Conservation (phyloP, 176 grass and related monocot species). For the Saccharum spontaneum region DNA sequence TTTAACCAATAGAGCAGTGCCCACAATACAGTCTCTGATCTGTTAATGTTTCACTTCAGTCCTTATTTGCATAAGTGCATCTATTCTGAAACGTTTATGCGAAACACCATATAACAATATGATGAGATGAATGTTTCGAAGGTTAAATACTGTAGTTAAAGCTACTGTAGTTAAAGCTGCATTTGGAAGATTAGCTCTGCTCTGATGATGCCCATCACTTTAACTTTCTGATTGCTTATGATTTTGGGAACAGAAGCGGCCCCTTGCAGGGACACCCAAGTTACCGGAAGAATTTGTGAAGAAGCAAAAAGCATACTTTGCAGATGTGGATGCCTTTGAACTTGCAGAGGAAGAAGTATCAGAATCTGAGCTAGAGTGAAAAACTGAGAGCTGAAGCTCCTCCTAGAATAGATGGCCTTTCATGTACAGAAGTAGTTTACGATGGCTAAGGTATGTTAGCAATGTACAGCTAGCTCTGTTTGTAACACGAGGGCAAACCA, state of each 20-base stretch:
- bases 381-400: neutral
- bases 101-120: neutral
- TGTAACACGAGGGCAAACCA: neutral
- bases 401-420: neutral
- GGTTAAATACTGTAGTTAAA: neutral
- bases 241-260: slow-evolving; percentile 31
- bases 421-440: slow-evolving; percentile 17
- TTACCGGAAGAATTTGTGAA: slow-evolving; percentile 54
- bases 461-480: neutral
- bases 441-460: neutral
- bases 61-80: neutral
- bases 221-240: neutral
- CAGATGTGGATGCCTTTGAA: slow-evolving; percentile 54
- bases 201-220: neutral
- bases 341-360: slow-evolving; percentile 50
- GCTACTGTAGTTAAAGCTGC: neutral
- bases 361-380: slow-evolving; percentile 42
- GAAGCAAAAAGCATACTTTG: slow-evolving; percentile 54
- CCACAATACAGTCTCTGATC: neutral
- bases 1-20: too few species aligned
- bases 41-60: neutral
- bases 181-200: neutral
- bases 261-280: neutral
- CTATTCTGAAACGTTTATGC: neutral
- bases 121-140: neutral